Conservation (phyloP, 2,329 filamentous ascomycete species). For the Claviceps arundinis region DNA sequence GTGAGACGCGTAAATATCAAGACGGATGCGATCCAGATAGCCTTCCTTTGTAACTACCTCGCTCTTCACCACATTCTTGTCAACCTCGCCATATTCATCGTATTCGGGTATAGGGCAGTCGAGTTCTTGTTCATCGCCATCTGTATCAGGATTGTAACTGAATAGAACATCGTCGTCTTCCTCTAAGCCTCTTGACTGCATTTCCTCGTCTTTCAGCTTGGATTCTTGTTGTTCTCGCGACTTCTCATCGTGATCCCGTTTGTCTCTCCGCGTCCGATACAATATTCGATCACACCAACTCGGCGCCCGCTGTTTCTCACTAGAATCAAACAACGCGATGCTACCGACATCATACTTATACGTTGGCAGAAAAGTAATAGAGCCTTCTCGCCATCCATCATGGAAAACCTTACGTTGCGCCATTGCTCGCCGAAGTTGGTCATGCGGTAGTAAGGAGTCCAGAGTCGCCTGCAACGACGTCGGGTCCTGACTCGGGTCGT, state of each 20-base stretch:
- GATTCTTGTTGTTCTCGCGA: conserved; percentile 51
- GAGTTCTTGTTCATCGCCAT: conserved; percentile 34
- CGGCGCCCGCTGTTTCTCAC: conserved; percentile 82
- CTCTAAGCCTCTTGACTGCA: conserved; percentile 68
- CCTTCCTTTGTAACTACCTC: conserved; percentile 45
- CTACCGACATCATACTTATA: conserved; percentile 98
- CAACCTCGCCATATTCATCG: conserved; percentile 41
- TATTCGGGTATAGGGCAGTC: conserved; percentile 36
- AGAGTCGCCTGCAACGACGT: conserved; percentile 80
- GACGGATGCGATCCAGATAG: conserved; percentile 37
- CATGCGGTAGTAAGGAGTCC: conserved; percentile 74
- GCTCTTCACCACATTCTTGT: conserved; percentile 21
- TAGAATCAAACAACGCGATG: conserved; percentile 82
- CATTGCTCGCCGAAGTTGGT: conserved; percentile 69
- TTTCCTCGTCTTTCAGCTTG: conserved; percentile 65
- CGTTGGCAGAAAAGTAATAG: conserved; percentile 78
- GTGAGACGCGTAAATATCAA: conserved; percentile 69
- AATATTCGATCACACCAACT: conserved; percentile 97
- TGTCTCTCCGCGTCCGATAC: conserved; percentile 64
- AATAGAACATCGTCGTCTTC: conserved; percentile 77
- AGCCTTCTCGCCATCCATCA: conserved; percentile 83
- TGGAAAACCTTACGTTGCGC: conserved; percentile 67
- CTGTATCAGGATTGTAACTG: conserved; percentile 76
- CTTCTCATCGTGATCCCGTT: conserved; percentile 49
- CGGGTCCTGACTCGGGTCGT: conserved; percentile 64